Conservation (phyloP, 192 early-diverging fungal genomes). For the Coemansia sp. region DNA sequence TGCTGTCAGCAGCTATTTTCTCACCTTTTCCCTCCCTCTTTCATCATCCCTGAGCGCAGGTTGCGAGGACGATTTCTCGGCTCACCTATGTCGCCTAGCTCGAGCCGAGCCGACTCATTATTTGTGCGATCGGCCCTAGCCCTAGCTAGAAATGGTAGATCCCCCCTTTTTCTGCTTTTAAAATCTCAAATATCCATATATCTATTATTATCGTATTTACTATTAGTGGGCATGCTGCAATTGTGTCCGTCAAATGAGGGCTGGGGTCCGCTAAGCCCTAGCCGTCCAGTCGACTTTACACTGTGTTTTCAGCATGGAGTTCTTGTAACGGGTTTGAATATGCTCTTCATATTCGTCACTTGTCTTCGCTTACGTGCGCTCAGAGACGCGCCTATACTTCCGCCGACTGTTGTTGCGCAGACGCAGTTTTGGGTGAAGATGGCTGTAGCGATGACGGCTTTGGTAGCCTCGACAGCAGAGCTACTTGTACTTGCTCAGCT, state of each 20-base stretch:
- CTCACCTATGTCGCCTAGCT: not conserved
- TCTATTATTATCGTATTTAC: not conserved
- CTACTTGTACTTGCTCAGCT: constrained; percentile 13
- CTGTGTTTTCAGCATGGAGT: constrained; percentile 50
- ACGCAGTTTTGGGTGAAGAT: constrained; percentile 40
- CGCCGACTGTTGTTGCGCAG: constrained; percentile 18
- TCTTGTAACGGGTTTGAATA: constrained; percentile 24
- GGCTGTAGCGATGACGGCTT: constrained; percentile 16
- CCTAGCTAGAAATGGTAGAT: not conserved
- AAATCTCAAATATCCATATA: not conserved
- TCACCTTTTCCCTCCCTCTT: not conserved
- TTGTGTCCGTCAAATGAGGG: constrained; percentile 49
- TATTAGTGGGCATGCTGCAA: not conserved
- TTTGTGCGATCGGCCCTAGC: not conserved
- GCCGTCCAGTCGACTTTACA: constrained; percentile 51
- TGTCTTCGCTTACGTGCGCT: constrained; percentile 19
- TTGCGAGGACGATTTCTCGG: not conserved
- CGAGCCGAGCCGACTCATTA: not conserved
- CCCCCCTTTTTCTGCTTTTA: not conserved
- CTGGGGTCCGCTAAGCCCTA: constrained; percentile 57
- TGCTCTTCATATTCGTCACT: constrained; percentile 30
- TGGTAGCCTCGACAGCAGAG: constrained; percentile 38
- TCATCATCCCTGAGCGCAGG: not conserved
- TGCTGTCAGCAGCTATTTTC: not conserved
- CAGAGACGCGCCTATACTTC: constrained; percentile 3